phyloP scores from a whole-genome alignment of 225 moss, liverwort and hornwort species.

The Pleurozium schreberi region DNA sequence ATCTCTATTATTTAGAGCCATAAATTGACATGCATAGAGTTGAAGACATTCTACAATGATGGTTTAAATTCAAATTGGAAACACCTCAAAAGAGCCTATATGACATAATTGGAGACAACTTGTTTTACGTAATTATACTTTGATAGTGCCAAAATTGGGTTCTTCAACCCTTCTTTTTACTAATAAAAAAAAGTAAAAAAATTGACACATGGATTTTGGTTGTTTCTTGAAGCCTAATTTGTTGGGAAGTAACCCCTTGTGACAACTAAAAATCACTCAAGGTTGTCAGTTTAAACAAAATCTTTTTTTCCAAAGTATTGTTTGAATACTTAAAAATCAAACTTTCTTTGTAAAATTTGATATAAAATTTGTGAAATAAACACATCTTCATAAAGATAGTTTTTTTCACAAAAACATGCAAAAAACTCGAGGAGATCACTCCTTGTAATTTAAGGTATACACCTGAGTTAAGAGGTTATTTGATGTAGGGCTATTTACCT shows the following conservation, averaged over 20 bases:
- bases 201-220: too few relatives aligned
- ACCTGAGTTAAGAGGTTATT: too few relatives aligned
- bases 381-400: not conserved
- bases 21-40: not conserved
- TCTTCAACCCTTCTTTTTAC: accelerated
- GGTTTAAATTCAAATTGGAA: not conserved
- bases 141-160: not conserved
- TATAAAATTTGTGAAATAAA: not conserved
- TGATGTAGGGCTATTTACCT: too few relatives aligned
- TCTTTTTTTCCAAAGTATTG: not conserved
- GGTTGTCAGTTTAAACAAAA: not conserved
- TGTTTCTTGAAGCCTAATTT: not conserved
- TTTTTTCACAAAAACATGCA: not conserved
- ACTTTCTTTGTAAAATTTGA: not conserved
- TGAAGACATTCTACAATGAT: not conserved
- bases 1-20: not conserved
- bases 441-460: too few relatives aligned
- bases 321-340: not conserved
- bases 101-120: not conserved
- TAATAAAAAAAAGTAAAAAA: too few relatives aligned
- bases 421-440: too few relatives aligned
- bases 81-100: not conserved
- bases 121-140: not conserved
- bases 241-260: not conserved
- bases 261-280: not conserved